These are phyloP conservation scores for Scutellaria barbata DNA, from an alignment of 257 asterid genomes.

Conservation along the genomic window DNA sequence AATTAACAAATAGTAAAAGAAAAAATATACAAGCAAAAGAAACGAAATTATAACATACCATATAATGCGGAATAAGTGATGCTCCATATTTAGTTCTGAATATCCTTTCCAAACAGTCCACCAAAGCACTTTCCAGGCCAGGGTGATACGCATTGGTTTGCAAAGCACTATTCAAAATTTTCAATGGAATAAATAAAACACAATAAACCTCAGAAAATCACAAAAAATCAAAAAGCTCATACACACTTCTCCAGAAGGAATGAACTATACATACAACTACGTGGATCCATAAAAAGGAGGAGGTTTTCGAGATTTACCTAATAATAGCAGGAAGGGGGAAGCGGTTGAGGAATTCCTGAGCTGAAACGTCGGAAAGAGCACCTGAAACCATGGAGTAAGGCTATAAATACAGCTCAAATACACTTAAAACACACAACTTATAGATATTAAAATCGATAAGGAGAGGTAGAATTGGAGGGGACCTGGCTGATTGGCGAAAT, in stretches of 20 bases:
- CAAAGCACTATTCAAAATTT: slow-evolving; percentile 57
- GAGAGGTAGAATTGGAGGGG: slow-evolving; percentile 4
- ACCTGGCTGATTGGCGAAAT: slow-evolving; percentile 68
- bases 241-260: not conserved
- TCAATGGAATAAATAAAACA: slow-evolving; percentile 21
- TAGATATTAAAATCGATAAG: not conserved
- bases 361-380: slow-evolving; percentile 66
- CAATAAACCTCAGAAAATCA: slow-evolving; percentile 5
- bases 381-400: slow-evolving; percentile 49
- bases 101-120: slow-evolving; percentile 74
- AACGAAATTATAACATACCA: slow-evolving; percentile 52
- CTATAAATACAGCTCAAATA: slow-evolving; percentile 8
- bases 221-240: not conserved
- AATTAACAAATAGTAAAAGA: slow-evolving; percentile 14
- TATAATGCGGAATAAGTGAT: slow-evolving; percentile 86
- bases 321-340: slow-evolving; percentile 84
- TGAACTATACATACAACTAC: slow-evolving; percentile 3
- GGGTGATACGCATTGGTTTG: slow-evolving; percentile 78
- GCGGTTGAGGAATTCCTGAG: slow-evolving; percentile 71
- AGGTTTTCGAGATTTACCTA: slow-evolving; percentile 47
- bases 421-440: not conserved
- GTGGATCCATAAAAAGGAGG: not conserved
- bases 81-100: slow-evolving; percentile 89
- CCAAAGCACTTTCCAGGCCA: slow-evolving; percentile 75
- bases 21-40: slow-evolving; percentile 8